A percentile compares a stretch with the other conserved stretches of the same genome.
Conservation (phyloP, 1,139 yeast species). For the Candida gigantensis region DNA sequence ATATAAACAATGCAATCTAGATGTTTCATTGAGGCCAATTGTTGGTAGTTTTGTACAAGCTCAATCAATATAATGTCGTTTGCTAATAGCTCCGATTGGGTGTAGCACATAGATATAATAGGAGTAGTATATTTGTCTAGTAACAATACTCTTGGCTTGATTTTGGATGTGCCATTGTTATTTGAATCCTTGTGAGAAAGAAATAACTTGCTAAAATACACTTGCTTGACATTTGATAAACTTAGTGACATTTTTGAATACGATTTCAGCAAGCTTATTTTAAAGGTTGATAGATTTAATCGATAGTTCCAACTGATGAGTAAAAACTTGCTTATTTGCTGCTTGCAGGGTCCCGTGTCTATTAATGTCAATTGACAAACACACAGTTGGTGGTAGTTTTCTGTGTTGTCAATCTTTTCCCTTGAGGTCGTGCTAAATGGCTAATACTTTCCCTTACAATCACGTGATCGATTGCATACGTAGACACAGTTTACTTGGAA, state of each 20-base stretch:
- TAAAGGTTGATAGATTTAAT: too few species aligned
- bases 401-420: too few species aligned
- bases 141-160: conserved; percentile 68
- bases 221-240: conserved; percentile 35
- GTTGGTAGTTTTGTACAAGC: conserved; percentile 56
- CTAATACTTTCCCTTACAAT: too few species aligned
- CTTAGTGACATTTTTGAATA: conserved; percentile 41
- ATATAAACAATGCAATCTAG: conserved; percentile 79
- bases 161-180: conserved; percentile 3
- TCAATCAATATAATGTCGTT: conserved; percentile 84
- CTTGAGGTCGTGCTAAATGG: too few species aligned
- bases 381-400: too few species aligned
- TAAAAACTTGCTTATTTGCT: too few species aligned
- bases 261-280: too few species aligned
- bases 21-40: conserved; percentile 76
- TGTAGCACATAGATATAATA: conserved; percentile 79
- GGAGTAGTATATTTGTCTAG: conserved; percentile 81
- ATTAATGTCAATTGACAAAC: too few species aligned
- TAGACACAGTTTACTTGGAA: too few species aligned
- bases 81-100: conserved; percentile 81
- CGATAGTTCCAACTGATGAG: too few species aligned
- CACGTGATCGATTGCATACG: too few species aligned
- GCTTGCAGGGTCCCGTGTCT: too few species aligned
- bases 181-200: conserved; percentile 7
- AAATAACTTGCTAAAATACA: conserved; percentile 41